Conservation (phyloP, 306 rosid species). For the Dalbergia cochinchinensis region DNA sequence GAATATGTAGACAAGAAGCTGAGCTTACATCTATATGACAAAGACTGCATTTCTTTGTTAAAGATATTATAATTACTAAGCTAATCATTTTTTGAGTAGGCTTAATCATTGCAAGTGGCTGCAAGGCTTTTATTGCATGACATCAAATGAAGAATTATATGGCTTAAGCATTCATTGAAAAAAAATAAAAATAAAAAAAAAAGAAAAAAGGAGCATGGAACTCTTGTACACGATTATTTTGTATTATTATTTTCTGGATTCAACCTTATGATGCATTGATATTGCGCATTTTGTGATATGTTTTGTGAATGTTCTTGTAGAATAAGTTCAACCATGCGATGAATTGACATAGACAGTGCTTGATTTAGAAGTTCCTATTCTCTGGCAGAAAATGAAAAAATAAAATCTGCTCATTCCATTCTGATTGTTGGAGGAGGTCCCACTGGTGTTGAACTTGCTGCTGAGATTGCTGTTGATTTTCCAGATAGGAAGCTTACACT, state of each 20-base stretch:
- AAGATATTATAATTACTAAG: background rate
- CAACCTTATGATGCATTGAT: conserved; percentile 24
- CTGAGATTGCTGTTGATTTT: conserved; percentile 80
- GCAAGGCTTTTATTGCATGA: background rate
- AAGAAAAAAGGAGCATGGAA: conserved; percentile 5
- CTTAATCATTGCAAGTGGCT: conserved; percentile 2
- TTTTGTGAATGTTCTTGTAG: conserved; percentile 20
- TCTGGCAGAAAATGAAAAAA: conserved; percentile 68
- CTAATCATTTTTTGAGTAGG: conserved; percentile 10
- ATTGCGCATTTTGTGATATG: conserved; percentile 30
- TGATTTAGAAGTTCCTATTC: conserved; percentile 38
- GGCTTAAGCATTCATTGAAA: background rate
- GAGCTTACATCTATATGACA: conserved; percentile 13
- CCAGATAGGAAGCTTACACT: conserved; percentile 68
- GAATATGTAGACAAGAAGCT: conserved; percentile 10
- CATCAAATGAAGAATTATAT: conserved; percentile 25
- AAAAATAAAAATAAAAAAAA: background rate
- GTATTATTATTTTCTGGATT: conserved; percentile 6
- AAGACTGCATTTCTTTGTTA: conserved; percentile 7
- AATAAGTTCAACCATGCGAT: conserved; percentile 25
- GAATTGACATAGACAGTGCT: conserved; percentile 16
- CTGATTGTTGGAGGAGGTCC: conserved; percentile 95
- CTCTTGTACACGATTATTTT: conserved; percentile 34
- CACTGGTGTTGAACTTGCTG: conserved; percentile 88
- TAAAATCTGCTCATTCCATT: conserved; percentile 69